A percentile compares a stretch with the other conserved stretches of the same genome.
phyloP scores from a whole-genome alignment of 208 protist species.

The Acanthamoeba lenticulata region DNA sequence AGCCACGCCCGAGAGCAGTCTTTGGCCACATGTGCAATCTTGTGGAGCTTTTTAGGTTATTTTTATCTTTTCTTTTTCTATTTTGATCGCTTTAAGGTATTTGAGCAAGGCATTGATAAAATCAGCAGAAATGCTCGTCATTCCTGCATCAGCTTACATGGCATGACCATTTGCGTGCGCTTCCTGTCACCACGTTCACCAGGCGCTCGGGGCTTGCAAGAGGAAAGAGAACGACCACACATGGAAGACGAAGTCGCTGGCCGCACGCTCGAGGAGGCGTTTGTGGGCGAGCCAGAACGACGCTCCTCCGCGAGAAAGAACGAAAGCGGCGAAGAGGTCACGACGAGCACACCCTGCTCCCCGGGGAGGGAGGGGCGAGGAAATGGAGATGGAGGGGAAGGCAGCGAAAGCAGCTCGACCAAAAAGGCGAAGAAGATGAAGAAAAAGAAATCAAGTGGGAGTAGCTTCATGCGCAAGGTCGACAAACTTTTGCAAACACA shows the following conservation, averaged over 20 bases:
- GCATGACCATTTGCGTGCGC: background rate
- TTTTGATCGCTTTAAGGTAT: background rate
- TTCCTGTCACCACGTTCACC: background rate
- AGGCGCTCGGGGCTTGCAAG: background rate
- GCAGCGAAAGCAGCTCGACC: background rate
- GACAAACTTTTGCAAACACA: background rate
- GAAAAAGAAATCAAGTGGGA: background rate
- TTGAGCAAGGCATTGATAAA: too few relatives aligned
- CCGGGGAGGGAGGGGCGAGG: background rate
- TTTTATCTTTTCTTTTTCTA: background rate
- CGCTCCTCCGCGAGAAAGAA: too few relatives aligned
- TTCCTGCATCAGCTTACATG: background rate
- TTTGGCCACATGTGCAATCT: background rate
- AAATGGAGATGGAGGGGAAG: background rate
- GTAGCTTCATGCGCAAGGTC: background rate
- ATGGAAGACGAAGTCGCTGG: too few relatives aligned
- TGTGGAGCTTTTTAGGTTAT: background rate
- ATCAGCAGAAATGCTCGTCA: too few relatives aligned
- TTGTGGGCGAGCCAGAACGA: too few relatives aligned
- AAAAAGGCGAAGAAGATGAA: constrained; percentile 38
- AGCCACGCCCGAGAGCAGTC: background rate
- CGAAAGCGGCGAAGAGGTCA: background rate
- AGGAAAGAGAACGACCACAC: background rate
- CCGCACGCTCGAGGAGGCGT: too few relatives aligned
- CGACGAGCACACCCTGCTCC: background rate